Evolutionary conservation across 1,284 basidiomycete species (phyloP), one percentile per base, ranked within the genome.

Genomic region (Agroathelia rolfsii): DNA sequence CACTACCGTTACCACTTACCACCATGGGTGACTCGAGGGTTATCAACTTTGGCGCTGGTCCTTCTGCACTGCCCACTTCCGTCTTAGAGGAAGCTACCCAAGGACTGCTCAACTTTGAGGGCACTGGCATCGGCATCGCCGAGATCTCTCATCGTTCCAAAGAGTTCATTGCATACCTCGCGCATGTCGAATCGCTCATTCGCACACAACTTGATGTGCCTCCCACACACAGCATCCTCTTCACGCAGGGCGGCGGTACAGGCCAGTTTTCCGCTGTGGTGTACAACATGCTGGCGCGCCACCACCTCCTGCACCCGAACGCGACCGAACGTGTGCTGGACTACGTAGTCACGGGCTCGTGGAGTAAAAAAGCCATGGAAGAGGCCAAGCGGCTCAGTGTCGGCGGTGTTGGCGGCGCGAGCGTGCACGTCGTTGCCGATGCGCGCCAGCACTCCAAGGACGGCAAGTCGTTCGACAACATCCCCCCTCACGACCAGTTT

Each of bases 81-180:
- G 87, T 95, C 9, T 75, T 96, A 24, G 62, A 77, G 49, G 78
- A 90, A 48, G 85, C 90, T 2, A 64, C 76, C 18, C 68, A 75
- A 41, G 82, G 78, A 8, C 66, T 96, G 11, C 60, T 96, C 49
- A 83, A 95, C 61, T 96, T 92, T 59, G 65, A 78, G 37, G 69
- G 69, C 30, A 92, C 86, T 3, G 93, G 92, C 21, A 92, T 96
- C 46, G 92, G 92, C 30, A 76, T 96, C 51, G 85, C 87, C 32
- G 92, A 96, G 59, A 76, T 95, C 50, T 92, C 86, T 2, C 92
- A 96, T 56, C 83, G 92, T 42, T 89, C 88, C 25, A 78, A 84
- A 48, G 82, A 90, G 46, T 96, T 96, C 57, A 70, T 72, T 37
- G 62, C 66, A 11, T 83, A 82, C 54, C 58, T 90, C 43, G 60